These are phyloP conservation scores for Moricandia moricandioides DNA, from an alignment of 345 rosid genomes.

Conservation along the genomic window DNA sequence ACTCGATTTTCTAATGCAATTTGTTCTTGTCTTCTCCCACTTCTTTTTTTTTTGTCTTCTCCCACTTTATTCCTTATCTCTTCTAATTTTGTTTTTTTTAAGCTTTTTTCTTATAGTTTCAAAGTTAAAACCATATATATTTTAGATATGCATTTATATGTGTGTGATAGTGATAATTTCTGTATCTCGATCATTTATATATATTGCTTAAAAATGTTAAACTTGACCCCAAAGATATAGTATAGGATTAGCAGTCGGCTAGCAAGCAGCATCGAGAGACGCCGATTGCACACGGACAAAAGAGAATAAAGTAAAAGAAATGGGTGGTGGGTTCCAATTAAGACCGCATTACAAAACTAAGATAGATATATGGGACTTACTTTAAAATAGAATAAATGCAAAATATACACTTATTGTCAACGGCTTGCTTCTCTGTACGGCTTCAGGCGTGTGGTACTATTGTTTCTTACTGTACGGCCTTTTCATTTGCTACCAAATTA, in stretches of 20 bases:
- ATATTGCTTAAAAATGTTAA: not conserved
- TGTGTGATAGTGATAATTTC: not conserved
- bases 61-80: conserved; percentile 16
- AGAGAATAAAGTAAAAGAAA: conserved; percentile 4
- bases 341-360: conserved; percentile 28
- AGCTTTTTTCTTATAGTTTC: not conserved
- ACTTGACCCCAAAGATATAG: not conserved
- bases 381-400: not conserved
- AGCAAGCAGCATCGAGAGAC: not conserved
- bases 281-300: not conserved
- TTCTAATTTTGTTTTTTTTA: not conserved
- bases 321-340: conserved; percentile 31
- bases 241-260: not conserved
- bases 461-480: conserved; percentile 34
- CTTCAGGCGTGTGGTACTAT: conserved; percentile 17
- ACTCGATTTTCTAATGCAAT: not conserved
- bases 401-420: conserved; percentile 20
- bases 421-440: conserved; percentile 37
- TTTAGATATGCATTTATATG: too few relatives aligned
- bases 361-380: not conserved
- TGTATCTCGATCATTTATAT: not conserved
- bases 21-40: conserved; percentile 24
- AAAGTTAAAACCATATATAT: not conserved
- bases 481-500: not conserved
- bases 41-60: conserved; percentile 25